Evolutionary conservation across 306 rosid species (phyloP), one percentile per base, ranked within the genome.

Genomic region (Parietaria judaica): DNA sequence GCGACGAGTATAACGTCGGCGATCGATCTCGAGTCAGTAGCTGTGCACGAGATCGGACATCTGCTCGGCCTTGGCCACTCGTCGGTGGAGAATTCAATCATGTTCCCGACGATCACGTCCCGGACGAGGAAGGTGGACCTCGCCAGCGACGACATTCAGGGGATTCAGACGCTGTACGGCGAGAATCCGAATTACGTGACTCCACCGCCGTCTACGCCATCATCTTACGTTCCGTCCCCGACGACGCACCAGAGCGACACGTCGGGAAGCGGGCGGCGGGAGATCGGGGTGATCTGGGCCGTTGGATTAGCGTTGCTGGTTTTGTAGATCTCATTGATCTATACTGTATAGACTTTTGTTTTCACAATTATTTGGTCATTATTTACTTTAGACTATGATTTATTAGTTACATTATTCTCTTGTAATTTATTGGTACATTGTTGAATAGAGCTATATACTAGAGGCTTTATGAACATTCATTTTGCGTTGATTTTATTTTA

Each of bases 21-120:
- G 31, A 66, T 49, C 31, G 31, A 23, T 23, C 31, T 23, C 31
- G 31, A 23, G 31, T 23, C 31, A 23, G 31, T 23, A 23, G 31
- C 31, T 14, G 95, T 92, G 6, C 98, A 92, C 60, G 98, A 92
- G 76, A 88, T 92, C 0, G 98, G 98, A 0, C 98, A 92, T 52
- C 12, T 92, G 57, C 66, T 92, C 2, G 98, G 98, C 9, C 56
- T 92, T 9, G 98, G 95, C 0, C 98, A 92, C 48, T 75, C 96
- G 0, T 92, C 98, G 0, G 83, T 77, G 14, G 74, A 77, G 66
- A 90, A 80, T 0, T 70, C 96, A 31, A 92, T 92, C 35, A 92
- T 88, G 98, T 92, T 72, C 61, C 96, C 96, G 61, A 75, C 96
- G 11, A 77, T 92, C 56, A 1, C 85, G 35, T 62, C 96, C 6